These are phyloP conservation scores for Besnoitia besnoiti DNA, from an alignment of 169 alveolate genomes.

Conservation along the genomic window DNA sequence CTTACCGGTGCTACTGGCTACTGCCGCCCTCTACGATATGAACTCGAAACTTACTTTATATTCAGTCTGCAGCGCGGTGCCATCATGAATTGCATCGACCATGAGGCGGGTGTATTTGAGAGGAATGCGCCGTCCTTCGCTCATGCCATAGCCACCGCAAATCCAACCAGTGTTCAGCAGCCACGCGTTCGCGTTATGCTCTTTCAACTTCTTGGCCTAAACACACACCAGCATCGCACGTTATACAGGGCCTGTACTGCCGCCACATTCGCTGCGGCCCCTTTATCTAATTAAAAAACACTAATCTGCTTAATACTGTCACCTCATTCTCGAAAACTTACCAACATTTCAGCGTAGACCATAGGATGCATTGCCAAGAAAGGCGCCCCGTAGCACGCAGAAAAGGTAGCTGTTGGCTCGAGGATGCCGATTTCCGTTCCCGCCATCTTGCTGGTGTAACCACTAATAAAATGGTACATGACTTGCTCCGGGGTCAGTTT, in stretches of 20 bases:
- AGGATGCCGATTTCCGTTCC: slow-evolving; percentile 93
- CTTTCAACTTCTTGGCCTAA: slow-evolving; percentile 74
- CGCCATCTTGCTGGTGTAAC: slow-evolving; percentile 95
- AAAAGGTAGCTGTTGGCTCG: slow-evolving; percentile 94
- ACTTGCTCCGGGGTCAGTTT: slow-evolving; percentile 89
- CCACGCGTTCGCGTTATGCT: slow-evolving; percentile 86
- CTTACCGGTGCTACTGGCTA: neutral
- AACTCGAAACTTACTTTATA: neutral
- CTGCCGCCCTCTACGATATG: neutral
- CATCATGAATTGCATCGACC: slow-evolving; percentile 91
- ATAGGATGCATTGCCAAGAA: slow-evolving; percentile 95
- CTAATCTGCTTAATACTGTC: no score
- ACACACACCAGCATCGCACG: neutral
- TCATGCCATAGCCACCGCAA: slow-evolving; percentile 91
- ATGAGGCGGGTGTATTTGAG: slow-evolving; percentile 89
- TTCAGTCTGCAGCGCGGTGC: slow-evolving; percentile 63
- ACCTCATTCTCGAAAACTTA: slow-evolving; percentile 54
- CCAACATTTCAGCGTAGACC: slow-evolving; percentile 89
- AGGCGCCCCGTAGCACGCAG: slow-evolving; percentile 97
- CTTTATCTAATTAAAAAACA: no score
- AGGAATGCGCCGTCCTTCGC: slow-evolving; percentile 89
- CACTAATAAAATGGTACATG: slow-evolving; percentile 95
- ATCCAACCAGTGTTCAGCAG: slow-evolving; percentile 96
- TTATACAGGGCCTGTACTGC: no score
- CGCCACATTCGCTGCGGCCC: no score